phyloP scores from a whole-genome alignment of 139 green algal species.

The Chlorella sp. region DNA sequence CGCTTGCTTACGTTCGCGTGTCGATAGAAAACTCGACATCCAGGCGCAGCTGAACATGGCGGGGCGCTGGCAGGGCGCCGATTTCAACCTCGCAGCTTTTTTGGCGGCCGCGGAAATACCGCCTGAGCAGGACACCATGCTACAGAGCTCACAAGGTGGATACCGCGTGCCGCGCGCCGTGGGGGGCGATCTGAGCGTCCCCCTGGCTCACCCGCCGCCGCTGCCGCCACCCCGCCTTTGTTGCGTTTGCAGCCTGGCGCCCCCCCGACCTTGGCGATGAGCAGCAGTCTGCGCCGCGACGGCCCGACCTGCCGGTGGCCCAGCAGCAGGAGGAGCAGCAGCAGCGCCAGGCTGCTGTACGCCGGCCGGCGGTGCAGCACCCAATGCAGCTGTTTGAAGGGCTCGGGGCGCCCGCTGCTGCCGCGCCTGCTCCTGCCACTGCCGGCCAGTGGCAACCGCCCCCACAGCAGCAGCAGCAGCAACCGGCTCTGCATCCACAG shows the following conservation, averaged over 20 bases:
- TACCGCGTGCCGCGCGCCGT: not conserved
- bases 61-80: not conserved
- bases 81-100: not conserved
- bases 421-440: not conserved
- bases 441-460: not conserved
- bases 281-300: slow-evolving; percentile 2
- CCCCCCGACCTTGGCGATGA: slow-evolving; percentile 9
- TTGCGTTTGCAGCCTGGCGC: slow-evolving; percentile 26
- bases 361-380: not conserved
- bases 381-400: not conserved
- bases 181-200: not conserved
- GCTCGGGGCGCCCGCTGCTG: too few relatives aligned
- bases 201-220: not conserved
- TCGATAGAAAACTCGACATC: not conserved
- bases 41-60: not conserved
- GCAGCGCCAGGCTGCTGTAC: not conserved
- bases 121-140: not conserved
- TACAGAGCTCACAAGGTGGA: slow-evolving; percentile 27
- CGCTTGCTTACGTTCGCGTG: not conserved
- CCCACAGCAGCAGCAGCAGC: not conserved
- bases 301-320: not conserved
- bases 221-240: too few relatives aligned
- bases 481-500: not conserved
- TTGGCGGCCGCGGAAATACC: not conserved
- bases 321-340: not conserved